Base-by-base conservation (phyloP, 805 yeast species). In the Grigorovia transvaalensis region DNA sequence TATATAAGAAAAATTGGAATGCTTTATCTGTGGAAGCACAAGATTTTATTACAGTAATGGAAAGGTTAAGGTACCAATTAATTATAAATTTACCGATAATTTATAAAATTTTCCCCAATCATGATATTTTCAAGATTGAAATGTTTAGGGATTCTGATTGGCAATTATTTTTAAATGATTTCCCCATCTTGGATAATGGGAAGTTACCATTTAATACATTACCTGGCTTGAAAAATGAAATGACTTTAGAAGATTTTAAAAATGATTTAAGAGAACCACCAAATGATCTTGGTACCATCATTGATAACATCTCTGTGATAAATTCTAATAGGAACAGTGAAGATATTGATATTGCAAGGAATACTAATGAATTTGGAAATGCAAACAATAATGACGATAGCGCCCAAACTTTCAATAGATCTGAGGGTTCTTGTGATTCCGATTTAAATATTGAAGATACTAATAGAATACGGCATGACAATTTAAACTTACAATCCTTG, bases 61-160 rank as follows among this genome's bases (percentile, higher is more conserved):
- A 62, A 29, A 45, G 50, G 6, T 47, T 66, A 41, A 57, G 69
- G 47, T 49, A 51, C 11, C 49, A 54, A 13, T 50, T 66, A 1
- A 54, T 66, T n/a, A 27, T 51, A 23, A 61, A 60, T 46, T 52
- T 66, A 44, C 70, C 70, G 6, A 51, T 60, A 45, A 55, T 66
- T 9, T 59, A 51, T 45, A 57, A 59, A 30, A 46, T 59, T 42
- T 66, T 64, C 52, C 70, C 70, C 1, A 53, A 59, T 30, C 67
- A 66, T 51, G 68, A 63, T 43, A 52, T 66, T 8, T 63, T 66
- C 50, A 53, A 55, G 43, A 57, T 61, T 44, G 55, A 59, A 7
- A 45, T 60, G 2, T 59, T 64, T 46, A 54, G 59, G 41, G 55
- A 56, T 23, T 30, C 63, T 1, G 67, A 61, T 46, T 56, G 62